Conservation (phyloP, 208 protist species). For the Trypanosoma cruzi region DNA sequence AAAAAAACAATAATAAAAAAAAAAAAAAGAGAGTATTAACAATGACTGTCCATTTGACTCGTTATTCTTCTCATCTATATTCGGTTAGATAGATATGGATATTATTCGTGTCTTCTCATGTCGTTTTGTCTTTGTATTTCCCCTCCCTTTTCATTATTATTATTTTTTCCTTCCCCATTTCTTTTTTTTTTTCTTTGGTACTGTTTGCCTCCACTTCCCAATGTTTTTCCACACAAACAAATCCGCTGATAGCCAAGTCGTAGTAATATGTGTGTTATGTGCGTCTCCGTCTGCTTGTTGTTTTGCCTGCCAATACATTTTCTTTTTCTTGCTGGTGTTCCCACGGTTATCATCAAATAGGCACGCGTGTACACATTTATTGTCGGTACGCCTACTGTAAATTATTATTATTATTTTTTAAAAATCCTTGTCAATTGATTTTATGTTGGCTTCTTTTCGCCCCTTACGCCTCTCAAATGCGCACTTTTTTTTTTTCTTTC, state of each 20-base stretch:
- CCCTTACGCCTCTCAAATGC: not conserved
- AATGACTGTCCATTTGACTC: not conserved
- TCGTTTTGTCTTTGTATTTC: no score
- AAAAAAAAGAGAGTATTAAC: not conserved
- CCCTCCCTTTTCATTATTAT: not conserved
- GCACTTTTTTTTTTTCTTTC: not conserved
- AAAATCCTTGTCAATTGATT: not conserved
- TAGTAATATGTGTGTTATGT: not conserved
- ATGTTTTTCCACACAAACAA: not conserved
- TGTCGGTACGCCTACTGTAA: not conserved
- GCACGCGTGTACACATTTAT: not conserved
- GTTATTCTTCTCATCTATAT: not conserved
- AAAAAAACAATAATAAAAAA: not conserved
- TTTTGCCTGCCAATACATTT: not conserved
- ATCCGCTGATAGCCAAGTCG: not conserved
- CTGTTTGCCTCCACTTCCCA: not conserved
- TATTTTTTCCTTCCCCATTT: slow-evolving; percentile 5
- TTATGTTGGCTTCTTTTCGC: not conserved
- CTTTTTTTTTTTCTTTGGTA: not conserved
- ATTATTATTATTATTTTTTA: no score
- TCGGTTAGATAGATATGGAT: no score
- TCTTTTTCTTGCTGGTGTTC: not conserved
- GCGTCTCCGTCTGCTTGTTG: not conserved
- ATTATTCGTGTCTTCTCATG: no score
- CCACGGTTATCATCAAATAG: not conserved